A percentile compares a stretch with the other conserved stretches of the same genome.
phyloP scores from a whole-genome alignment of 768 basidiomycete genomes.

The Lentinula detonsa region DNA sequence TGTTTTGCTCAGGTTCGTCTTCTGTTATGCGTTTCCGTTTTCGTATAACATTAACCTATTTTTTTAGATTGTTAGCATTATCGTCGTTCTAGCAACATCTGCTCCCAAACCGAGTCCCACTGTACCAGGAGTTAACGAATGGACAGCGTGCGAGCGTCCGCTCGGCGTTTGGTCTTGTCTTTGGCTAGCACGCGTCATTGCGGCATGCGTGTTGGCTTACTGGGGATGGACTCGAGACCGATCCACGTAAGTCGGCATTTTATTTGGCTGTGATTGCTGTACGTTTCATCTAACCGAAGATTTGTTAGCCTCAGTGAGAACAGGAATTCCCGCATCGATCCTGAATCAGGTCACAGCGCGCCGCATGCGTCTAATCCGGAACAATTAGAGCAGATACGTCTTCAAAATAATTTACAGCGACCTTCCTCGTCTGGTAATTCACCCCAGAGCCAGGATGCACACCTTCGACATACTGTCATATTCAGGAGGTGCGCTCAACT shows the following conservation, averaged over 20 bases:
- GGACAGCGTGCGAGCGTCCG: slow-evolving; percentile 57
- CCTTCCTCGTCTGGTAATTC: not conserved
- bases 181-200: slow-evolving; percentile 50
- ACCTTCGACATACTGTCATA: slow-evolving; percentile 18
- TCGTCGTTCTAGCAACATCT: slow-evolving; percentile 42
- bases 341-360: not conserved
- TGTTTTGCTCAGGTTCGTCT: slow-evolving; percentile 47
- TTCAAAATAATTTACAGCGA: not conserved
- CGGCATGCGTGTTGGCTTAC: slow-evolving; percentile 43
- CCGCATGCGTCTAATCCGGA: not conserved
- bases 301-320: not conserved
- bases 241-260: slow-evolving; percentile 16
- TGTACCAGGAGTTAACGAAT: slow-evolving; percentile 38
- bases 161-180: slow-evolving; percentile 63
- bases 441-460: not conserved
- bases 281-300: slow-evolving; percentile 6
- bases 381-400: not conserved
- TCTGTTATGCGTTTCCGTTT: slow-evolving; percentile 9
- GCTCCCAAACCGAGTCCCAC: slow-evolving; percentile 42
- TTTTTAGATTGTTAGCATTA: slow-evolving; percentile 43
- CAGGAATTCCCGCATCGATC: not conserved
- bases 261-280: not conserved
- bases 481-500: slow-evolving; percentile 17
- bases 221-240: slow-evolving; percentile 49
- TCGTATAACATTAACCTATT: slow-evolving; percentile 2